Base-by-base conservation (phyloP, 2,329 filamentous ascomycete genomes). In the Epichloe hybrida region DNA sequence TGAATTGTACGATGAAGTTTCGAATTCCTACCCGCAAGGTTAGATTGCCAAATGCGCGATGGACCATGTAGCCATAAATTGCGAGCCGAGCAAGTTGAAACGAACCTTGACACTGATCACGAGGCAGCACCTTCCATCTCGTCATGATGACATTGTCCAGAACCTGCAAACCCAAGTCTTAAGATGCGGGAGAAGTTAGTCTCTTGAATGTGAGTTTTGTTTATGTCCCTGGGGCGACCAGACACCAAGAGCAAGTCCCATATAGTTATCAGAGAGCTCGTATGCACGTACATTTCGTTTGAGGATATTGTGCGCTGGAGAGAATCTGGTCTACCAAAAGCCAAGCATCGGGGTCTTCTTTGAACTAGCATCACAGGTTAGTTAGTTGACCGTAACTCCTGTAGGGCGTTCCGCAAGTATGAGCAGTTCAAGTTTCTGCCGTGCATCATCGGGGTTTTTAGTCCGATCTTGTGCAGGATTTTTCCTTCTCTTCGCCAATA, bases 141-240 rank as follows among this genome's bases (percentile, higher is more conserved):
- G 93, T 98, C 82, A 91, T 88, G 67, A 98, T 97, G 58, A 98
- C 91, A 80, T 88, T 89, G 73, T 98, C 93, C 57, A 98, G 81
- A 58, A 98, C 90, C 72, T 98, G 93, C 58, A 98, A 76, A 50
- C 90, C 93, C 62, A 98, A 77, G 69, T 95, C 88, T 94, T 61
- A 44, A 39, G 15, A 41, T 4, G 31, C 31, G 13, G 21, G 8
- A 55, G 50, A 54, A 66, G 62, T 52, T 44, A 53, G 49, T 52
- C 50, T 50, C 39, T 37, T 45, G 49, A 39, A 20, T 20, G 11
- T 11, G 17, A n/a, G 4, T 27, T 21, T 41, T 48, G 5, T 13
- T 15, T 6, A 3, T 40, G 0, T 2, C 27, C 17, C n/a, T 2
- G n/a, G 20, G 9, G 37, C 46, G 15, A 34, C 37, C 21, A 17